Base-by-base conservation (phyloP, 306 rosid species). In the Pueraria montana region DNA sequence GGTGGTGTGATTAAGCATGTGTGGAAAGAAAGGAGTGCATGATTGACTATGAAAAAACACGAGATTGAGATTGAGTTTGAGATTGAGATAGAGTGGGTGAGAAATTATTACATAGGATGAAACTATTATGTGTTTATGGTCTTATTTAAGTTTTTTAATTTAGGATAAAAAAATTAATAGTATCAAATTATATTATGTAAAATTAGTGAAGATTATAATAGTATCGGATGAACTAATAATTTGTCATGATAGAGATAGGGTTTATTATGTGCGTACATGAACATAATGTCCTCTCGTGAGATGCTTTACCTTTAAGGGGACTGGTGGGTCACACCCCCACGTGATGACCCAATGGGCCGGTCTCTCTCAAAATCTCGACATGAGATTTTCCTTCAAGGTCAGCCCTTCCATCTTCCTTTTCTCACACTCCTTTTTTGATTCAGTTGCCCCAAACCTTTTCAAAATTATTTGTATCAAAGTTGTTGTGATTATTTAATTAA, bases 311-410 rank as follows among this genome's bases (percentile, higher is more conserved):
- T 88, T 86, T 85, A 80, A 83, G 90, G 82, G 77, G 62, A 84
- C 87, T 74, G 68, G 89, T 84, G 94, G 97, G 94, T 52, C 98
- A 80, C 34, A 88, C 74, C 87, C 96, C 97, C 96, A 92, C 97
- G 98, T 95, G 97, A 91, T 82, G 76, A 52, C 82, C 91, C 95
- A 84, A 78, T 90, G 92, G 87, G 34, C 74, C 55, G 12, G 86
- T 87, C 74, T 81, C 89, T 74, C 86, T 81, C 91, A 78, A 78
- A 43, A 89, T 92, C 95, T 88, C 70, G 83, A 79, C 84, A 77
- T 87, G 84, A 86, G 89, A 91, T 86, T 89, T 91, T 84, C 53
- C 49, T 83, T 81, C 21, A 71, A 84, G 80, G 84, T 89, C 93
- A 74, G 84, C 80, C 84, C 77, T 43, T 59, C 26, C 16, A 24